Conservation (phyloP, 768 basidiomycete species). For the Lactarius sanguifluus region DNA sequence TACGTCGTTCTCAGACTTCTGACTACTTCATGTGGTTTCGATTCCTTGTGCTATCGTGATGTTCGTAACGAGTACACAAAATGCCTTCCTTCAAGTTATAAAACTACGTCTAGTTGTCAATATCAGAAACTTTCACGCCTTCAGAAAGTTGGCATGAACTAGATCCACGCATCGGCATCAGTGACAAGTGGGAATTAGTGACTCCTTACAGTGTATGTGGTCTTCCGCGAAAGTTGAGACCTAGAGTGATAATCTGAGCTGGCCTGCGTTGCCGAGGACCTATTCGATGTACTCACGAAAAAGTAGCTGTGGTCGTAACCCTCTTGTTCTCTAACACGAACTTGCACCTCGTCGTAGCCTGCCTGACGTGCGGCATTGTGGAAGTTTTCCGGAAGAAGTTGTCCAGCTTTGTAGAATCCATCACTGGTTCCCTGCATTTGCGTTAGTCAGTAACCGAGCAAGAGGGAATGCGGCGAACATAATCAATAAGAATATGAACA, state of each 20-base stretch:
- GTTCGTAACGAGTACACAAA: slow-evolving; percentile 17
- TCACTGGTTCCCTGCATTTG: slow-evolving; percentile 67
- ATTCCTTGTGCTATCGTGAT: slow-evolving; percentile 23
- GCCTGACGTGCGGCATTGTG: slow-evolving; percentile 70
- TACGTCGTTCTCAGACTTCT: background rate
- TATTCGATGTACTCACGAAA: slow-evolving; percentile 52
- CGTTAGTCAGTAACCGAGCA: background rate
- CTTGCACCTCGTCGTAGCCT: slow-evolving; percentile 71
- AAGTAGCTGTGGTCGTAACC: slow-evolving; percentile 91
- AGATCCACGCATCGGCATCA: slow-evolving; percentile 32
- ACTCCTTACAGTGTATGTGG: slow-evolving; percentile 73
- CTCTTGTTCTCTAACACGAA: slow-evolving; percentile 74
- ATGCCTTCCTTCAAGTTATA: background rate
- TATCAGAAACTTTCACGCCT: slow-evolving; percentile 47
- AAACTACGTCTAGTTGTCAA: background rate
- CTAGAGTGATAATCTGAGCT: slow-evolving; percentile 39
- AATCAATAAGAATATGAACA: slow-evolving; percentile 83
- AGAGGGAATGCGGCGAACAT: slow-evolving; percentile 48
- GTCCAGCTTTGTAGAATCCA: slow-evolving; percentile 79
- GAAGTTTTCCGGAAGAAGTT: slow-evolving; percentile 90
- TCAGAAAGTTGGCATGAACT: slow-evolving; percentile 90
- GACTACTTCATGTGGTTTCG: slow-evolving; percentile 10
- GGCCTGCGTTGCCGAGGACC: background rate
- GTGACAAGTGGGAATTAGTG: slow-evolving; percentile 28
- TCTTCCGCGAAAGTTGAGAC: slow-evolving; percentile 89